A percentile compares a stretch with the other conserved stretches of the same genome.
Evolutionary conservation across 1,284 basidiomycete genomes (phyloP).

Genomic region (Apiotrichum laibachii): DNA sequence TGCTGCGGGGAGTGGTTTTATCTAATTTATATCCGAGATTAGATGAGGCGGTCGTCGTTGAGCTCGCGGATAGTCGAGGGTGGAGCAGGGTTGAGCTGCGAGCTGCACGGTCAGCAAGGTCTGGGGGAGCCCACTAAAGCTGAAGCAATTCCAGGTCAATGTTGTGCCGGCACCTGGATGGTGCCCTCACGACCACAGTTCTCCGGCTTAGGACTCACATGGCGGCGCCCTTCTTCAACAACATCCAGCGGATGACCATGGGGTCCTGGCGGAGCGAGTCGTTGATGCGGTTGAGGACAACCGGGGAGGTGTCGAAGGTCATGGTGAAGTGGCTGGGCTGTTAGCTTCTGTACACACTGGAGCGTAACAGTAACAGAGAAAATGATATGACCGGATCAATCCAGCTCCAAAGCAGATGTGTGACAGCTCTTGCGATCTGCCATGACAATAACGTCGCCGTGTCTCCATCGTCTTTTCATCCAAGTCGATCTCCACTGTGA

Average conservation of each 20-base stretch:
- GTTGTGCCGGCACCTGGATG: no score
- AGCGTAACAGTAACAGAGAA: no score
- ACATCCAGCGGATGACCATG: slow-evolving; percentile 37
- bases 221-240: slow-evolving; percentile 21
- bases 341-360: neutral
- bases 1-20: neutral
- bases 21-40: neutral
- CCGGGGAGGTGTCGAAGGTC: slow-evolving; percentile 50
- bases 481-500: no score
- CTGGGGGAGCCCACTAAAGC: neutral
- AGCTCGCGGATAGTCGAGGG: slow-evolving; percentile 13
- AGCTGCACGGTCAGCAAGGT: slow-evolving; percentile 2
- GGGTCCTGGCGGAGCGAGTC: slow-evolving; percentile 47
- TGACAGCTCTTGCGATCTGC: no score
- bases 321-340: slow-evolving; percentile 48
- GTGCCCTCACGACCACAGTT: no score
- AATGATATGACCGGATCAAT: no score
- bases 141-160: no score
- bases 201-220: slow-evolving; percentile 13
- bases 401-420: no score
- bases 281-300: slow-evolving; percentile 43
- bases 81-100: slow-evolving; percentile 15
- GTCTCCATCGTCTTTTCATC: no score
- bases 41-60: slow-evolving; percentile 1
- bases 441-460: no score